Evolutionary conservation across 2,329 filamentous ascomycete genomes (phyloP), one percentile per base, ranked within the genome.

Genomic region (Coniella lustricola): DNA sequence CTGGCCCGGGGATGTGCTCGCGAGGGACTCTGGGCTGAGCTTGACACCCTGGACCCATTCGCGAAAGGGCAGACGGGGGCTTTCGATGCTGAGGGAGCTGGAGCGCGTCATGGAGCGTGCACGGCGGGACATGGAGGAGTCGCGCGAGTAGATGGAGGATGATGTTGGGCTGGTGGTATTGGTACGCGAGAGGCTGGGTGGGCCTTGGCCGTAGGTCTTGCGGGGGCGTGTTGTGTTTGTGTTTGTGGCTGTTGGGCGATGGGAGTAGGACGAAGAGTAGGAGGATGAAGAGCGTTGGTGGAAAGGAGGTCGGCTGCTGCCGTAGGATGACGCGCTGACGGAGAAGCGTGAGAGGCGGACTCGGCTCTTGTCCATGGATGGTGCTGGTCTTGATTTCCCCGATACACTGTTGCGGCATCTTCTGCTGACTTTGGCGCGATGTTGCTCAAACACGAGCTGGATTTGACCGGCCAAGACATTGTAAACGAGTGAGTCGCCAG

Each of bases 41-140:
- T 48, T 50, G 31, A 50, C 40, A 32, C 48, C 44, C 22, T 53
- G 48, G 18, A 53, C 48, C 51, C 51, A 53, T 35, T 53, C 51
- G 25, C 41, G 49, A 41, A 53, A 53, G 4, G 51, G 51, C 5
- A 53, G 48, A 4, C 51, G 51, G 1, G 51, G 51, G 29, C 51
- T 53, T 40, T 53, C 51, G 25, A 53, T 40, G 36, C 51, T 47
- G 33, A 53, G 32, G 31, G 36, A 50, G 40, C 48, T 53, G 21
- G 51, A 46, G 20, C 51, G 48, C 14, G 51, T 44, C n/a, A 35
- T 18, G 5, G 44, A 22, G n/a, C 40, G 42, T 10, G 40, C 29
- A 35, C 34, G 45, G 35, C 13, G 12, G 12, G 22, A 35, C 12
- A 29, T 41, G 1, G 35, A 31, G 13, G 40, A 7, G 10, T 43